Conservation (phyloP, 176 grass and related monocot species). For the Elaeis guineensis region DNA sequence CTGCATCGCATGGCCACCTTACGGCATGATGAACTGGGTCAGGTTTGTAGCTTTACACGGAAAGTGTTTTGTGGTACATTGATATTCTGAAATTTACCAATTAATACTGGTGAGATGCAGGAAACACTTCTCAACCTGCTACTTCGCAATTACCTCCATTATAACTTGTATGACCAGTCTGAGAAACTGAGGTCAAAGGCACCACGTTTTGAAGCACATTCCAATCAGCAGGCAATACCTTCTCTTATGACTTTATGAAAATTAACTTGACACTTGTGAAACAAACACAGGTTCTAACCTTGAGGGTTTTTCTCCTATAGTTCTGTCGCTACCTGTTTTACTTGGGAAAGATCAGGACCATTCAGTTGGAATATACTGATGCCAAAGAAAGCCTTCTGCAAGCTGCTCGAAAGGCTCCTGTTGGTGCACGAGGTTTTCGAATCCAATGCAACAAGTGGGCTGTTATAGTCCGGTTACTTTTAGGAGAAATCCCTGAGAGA, state of each 20-base stretch:
- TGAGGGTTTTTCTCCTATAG: slow-evolving; percentile 22
- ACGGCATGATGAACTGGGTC: slow-evolving; percentile 72
- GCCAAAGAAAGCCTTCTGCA: slow-evolving; percentile 89
- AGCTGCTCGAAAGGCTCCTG: slow-evolving; percentile 72
- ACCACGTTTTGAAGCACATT: slow-evolving; percentile 93
- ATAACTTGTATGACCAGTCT: slow-evolving; percentile 84
- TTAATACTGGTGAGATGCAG: slow-evolving; percentile 20
- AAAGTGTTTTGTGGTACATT: no score
- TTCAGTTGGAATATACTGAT: slow-evolving; percentile 89
- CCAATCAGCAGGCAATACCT: slow-evolving; percentile 70
- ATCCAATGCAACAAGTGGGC: slow-evolving; percentile 87
- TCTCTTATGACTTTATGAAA: no score
- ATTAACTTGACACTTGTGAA: neutral
- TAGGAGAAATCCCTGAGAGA: slow-evolving; percentile 75
- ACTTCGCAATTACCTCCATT: slow-evolving; percentile 96
- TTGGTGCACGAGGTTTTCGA: slow-evolving; percentile 60
- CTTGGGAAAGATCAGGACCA: slow-evolving; percentile 81
- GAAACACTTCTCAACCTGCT: slow-evolving; percentile 91
- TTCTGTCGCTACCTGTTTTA: slow-evolving; percentile 88
- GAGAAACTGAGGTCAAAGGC: slow-evolving; percentile 97
- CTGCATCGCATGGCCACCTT: slow-evolving; percentile 85
- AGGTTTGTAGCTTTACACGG: slow-evolving; percentile 36
- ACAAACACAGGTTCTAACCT: neutral
- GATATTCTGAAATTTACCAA: no score
- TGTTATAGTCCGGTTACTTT: slow-evolving; percentile 57